Conservation (phyloP, 768 basidiomycete species). For the Suillus bovinus region DNA sequence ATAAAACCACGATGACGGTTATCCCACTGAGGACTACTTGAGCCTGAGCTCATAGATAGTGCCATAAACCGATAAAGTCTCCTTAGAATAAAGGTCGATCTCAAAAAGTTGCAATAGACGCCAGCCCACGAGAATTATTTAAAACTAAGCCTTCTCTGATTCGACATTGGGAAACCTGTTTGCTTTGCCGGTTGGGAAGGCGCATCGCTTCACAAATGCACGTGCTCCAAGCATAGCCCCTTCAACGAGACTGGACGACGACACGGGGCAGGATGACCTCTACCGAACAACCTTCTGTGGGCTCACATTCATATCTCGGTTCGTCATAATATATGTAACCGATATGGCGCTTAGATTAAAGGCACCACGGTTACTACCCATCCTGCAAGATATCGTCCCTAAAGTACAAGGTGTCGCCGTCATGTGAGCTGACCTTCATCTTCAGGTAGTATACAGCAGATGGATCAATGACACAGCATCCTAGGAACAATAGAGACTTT, state of each 20-base stretch:
- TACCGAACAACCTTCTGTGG: no score
- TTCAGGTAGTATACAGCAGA: conserved; percentile 64
- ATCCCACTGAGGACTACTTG: conserved; percentile 38
- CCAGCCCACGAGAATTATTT: conserved; percentile 5
- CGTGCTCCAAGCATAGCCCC: conserved; percentile 3
- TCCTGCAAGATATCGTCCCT: no score
- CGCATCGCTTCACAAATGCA: neutral
- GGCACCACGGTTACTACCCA: no score
- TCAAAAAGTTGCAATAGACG: conserved; percentile 2
- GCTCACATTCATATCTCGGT: no score
- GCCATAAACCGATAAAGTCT: conserved; percentile 1
- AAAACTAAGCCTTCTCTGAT: conserved; percentile 2
- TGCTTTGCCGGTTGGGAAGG: neutral
- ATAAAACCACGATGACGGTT: conserved; percentile 36
- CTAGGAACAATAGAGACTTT: conserved; percentile 52
- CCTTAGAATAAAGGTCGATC: neutral
- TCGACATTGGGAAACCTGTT: neutral
- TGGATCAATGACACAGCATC: conserved; percentile 61
- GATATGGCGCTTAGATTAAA: no score
- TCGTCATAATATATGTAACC: neutral
- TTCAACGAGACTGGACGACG: no score
- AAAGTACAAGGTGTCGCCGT: no score
- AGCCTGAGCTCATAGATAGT: conserved; percentile 8
- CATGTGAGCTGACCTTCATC: conserved; percentile 34
- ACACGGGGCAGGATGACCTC: no score